Percentiles rank a stretch among this genome's conserved stretches.
Conservation (phyloP, 169 alveolate species). For the Plasmodium fragile region DNA sequence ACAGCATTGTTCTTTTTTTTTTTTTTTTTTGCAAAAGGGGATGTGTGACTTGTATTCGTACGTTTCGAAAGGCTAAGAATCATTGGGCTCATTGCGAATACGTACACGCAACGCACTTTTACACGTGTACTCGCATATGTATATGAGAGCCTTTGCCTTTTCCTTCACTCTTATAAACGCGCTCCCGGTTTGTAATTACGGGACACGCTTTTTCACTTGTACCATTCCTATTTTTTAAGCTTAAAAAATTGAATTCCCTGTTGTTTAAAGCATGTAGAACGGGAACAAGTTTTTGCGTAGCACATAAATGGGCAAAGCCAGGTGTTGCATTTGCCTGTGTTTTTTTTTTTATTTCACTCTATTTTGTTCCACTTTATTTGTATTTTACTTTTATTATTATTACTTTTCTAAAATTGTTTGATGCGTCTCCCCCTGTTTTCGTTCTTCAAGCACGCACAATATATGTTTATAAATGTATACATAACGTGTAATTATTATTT, state of each 20-base stretch:
- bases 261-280: conserved; percentile 23
- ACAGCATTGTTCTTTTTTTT: not conserved
- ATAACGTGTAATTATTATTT: not conserved
- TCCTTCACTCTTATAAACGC: not conserved
- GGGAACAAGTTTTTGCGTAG: conserved; percentile 11
- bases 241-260: not conserved
- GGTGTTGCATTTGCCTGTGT: conserved; percentile 1
- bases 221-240: not conserved
- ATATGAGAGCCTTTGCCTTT: not conserved
- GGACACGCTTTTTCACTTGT: not conserved
- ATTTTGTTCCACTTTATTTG: not conserved
- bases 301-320: not conserved
- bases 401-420: not conserved
- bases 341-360: not conserved
- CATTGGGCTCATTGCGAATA: not conserved
- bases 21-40: not conserved
- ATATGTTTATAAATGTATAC: not conserved
- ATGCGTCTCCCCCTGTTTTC: not conserved
- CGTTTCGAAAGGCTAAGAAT: not conserved
- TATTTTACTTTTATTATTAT: not conserved
- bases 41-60: not conserved
- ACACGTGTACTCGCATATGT: not conserved
- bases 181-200: not conserved
- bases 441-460: not conserved
- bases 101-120: not conserved